These are phyloP conservation scores for Cubamyces sp. DNA, from an alignment of 768 basidiomycete species.

Conservation along the genomic window DNA sequence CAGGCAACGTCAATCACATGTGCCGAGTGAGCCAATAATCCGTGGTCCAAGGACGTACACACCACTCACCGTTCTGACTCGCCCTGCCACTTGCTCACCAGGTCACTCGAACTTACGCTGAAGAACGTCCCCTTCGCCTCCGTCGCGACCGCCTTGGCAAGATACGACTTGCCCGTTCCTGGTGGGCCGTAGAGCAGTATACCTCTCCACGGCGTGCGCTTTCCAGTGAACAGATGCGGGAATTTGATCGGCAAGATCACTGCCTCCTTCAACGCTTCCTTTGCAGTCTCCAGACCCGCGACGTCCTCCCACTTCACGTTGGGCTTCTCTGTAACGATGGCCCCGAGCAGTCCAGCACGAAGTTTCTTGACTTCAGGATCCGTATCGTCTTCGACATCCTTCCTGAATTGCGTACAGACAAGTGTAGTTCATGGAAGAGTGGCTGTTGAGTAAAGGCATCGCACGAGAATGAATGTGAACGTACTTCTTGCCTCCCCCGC, in stretches of 20 bases:
- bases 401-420: constrained; percentile 30
- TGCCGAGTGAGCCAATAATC: background rate
- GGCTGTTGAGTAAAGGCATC: too few relatives aligned
- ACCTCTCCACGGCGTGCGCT: constrained; percentile 96
- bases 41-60: background rate
- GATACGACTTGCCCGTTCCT: constrained; percentile 94
- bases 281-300: constrained; percentile 93
- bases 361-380: constrained; percentile 97
- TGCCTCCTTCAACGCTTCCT: constrained; percentile 95
- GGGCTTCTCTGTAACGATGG: constrained; percentile 91
- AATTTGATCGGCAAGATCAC: constrained; percentile 99
- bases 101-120: constrained; percentile 90
- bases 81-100: constrained; percentile 99
- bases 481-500: constrained; percentile 43
- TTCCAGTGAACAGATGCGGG: constrained; percentile 97
- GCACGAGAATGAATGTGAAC: constrained; percentile 24
- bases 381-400: constrained; percentile 69
- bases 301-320: constrained; percentile 99
- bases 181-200: constrained; percentile 97
- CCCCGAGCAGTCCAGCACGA: constrained; percentile 83
- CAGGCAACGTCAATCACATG: background rate
- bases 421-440: background rate
- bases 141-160: constrained; percentile 98
- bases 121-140: constrained; percentile 99
- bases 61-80: constrained; percentile 86